Conservation (phyloP, 768 basidiomycete genomes). For the Amanita fuliginea region DNA sequence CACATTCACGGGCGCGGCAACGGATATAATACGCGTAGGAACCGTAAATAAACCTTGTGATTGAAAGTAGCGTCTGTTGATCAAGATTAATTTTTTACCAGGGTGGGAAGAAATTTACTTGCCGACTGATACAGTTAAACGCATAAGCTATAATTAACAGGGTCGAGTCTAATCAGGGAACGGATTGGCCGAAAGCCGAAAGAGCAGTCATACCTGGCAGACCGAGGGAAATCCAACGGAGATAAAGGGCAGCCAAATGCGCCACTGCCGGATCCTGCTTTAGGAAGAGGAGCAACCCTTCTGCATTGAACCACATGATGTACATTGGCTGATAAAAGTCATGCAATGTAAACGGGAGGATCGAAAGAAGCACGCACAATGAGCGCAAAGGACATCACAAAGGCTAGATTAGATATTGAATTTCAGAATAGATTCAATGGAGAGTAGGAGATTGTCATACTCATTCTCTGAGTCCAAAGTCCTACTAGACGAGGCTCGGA, state of each 20-base stretch:
- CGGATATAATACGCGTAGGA: constrained; percentile 73
- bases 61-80: constrained; percentile 60
- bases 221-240: constrained; percentile 66
- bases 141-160: constrained; percentile 27
- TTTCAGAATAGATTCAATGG: not conserved
- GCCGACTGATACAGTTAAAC: constrained; percentile 41
- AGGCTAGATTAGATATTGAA: constrained; percentile 24
- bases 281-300: constrained; percentile 62
- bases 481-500: constrained; percentile 75
- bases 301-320: constrained; percentile 75
- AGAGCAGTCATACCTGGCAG: constrained; percentile 43
- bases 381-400: constrained; percentile 47
- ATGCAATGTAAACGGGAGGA: constrained; percentile 18
- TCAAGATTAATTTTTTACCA: not conserved
- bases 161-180: constrained; percentile 1
- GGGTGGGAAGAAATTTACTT: constrained; percentile 11
- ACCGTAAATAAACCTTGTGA: constrained; percentile 80
- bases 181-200: constrained; percentile 6
- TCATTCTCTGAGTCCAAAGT: constrained; percentile 84
- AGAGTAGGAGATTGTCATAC: constrained; percentile 27
- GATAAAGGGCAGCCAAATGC: constrained; percentile 60
- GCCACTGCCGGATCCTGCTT: constrained; percentile 83
- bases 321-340: constrained; percentile 32
- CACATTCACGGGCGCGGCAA: constrained; percentile 81
- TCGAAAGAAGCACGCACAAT: constrained; percentile 36